Evolutionary conservation across 495 filamentous ascomycete species (phyloP), one percentile per base, ranked within the genome.

Genomic region (Hypomontagnella monticulosa): DNA sequence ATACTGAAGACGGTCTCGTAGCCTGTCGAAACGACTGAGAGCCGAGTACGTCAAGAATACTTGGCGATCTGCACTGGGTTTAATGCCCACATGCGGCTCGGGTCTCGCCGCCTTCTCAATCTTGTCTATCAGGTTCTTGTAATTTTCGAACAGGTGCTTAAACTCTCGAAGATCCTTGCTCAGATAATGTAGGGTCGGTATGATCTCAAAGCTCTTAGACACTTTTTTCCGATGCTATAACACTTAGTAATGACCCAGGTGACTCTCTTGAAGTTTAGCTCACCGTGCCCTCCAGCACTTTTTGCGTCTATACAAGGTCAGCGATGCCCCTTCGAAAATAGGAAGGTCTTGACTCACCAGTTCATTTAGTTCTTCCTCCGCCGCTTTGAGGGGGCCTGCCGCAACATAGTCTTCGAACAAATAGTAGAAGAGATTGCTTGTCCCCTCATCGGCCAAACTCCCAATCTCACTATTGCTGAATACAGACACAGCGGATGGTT

Each of bases 361-460:
- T 48, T 88, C 85, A 68, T 94, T 89, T 30, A 97, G 71, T 23
- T 89, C 90, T 62, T 92, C 88, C 16, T 96, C 84, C 11, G 96
- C 80, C 0, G 88, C 92, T 37, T 89, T 90, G 19, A 76, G 51
- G 23, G 69, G 73, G 1, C 59, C 67, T 2, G 73, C 73, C 1
- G 73, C 69, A 33, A 71, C 67, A 20, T 76, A 96, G 73, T 95
- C 91, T 66, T 96, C 92, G 66, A 95, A 96, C 4, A 96, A 81
- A 70, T 93, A 95, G 72, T 92, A 94, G 68, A 94, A 91, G 10
- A 96, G 80, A 27, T 93, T 75, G 60, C 91, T 91, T 0, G 92
- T 82, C 3, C 86, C 84, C 66, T 93, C 89, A 9, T 73, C 73
- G n/a, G 77, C 78, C 12, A 74, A 54, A 53, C 62, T 68, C 23